Base-by-base conservation (phyloP, 345 rosid genomes). In the Jatropha curcas region DNA sequence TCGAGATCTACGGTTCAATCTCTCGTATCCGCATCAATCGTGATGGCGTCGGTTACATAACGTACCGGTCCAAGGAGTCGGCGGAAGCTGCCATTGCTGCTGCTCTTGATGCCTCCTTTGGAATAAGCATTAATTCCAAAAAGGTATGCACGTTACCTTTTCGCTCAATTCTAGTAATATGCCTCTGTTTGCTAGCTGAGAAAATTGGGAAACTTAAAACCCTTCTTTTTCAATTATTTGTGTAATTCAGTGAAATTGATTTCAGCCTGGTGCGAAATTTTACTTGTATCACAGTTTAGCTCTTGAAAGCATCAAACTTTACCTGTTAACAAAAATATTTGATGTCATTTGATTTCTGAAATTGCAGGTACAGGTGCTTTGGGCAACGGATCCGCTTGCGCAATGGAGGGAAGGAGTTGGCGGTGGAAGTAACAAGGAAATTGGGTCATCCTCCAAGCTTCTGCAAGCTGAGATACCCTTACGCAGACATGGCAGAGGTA, bases 1-100 rank as follows among this genome's bases (percentile, higher is more conserved):
- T 94, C 86, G 94, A 90, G 94, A 90, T 94, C 84, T 90, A 92
- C 85, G 97, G 98, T 22, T 56, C 96, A 3, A 87, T 94, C 56
- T 92, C 96, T 48, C 88, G 97, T 68, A 89, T 89, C 76, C 91
- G 96, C 55, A 92, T 92, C 77, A 90, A 88, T 71, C 77, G 86
- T 9, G 88, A 89, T 55, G 86, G 86, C 50, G 81, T 84, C 52
- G 96, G 97, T 10, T 80, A 71, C 78, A 74, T 94, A 65, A 68
- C 84, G 0, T 94, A 75, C 62, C 91, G 98, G 53, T 79, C 88
- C 10, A 83, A 79, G 73, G 97, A 92, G 59, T 85, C 97, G 56
- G 97, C 87, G 4, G 95, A 87, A 65, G 90, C 94, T 17, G 95
- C 97, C 71, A 83, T 94, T 37, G 86, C 87, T 24, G 95, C 93